A percentile compares a stretch with the other conserved stretches of the same genome.
phyloP scores from a whole-genome alignment of 1,284 basidiomycete genomes.

The Malassezia yamatoensis region DNA sequence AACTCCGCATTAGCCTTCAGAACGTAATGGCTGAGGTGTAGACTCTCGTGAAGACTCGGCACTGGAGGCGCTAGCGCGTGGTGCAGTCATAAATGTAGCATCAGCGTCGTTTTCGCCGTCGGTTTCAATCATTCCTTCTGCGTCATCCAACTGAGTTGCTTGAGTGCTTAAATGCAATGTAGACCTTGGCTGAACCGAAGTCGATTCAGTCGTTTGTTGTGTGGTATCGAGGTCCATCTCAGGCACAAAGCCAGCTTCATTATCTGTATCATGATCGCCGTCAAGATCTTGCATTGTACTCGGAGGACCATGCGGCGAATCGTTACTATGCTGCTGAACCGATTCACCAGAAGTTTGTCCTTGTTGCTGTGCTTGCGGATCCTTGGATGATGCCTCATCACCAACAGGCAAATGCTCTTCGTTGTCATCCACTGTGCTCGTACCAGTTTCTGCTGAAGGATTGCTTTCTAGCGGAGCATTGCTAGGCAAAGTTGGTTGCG shows the following conservation, averaged over 20 bases:
- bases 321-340: not conserved
- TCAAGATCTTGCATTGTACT: not conserved
- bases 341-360: not conserved
- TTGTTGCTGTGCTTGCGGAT: not conserved
- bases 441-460: no score
- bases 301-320: not conserved
- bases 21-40: not conserved
- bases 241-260: not conserved
- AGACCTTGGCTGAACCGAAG: no score
- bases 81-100: constrained; percentile 22
- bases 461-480: no score
- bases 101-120: constrained; percentile 10
- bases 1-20: not conserved
- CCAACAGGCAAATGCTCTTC: no score
- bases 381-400: not conserved
- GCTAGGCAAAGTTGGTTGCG: no score
- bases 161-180: no score
- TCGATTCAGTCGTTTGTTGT: no score
- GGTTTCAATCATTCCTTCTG: no score
- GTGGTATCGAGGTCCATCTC: not conserved
- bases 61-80: not conserved
- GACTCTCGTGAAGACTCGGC: not conserved
- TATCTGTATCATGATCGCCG: not conserved
- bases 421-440: no score
- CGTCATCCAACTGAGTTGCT: no score